These are phyloP conservation scores for Vitis hybrid DNA, from an alignment of 177 flowering plant genomes.

Conservation along the genomic window DNA sequence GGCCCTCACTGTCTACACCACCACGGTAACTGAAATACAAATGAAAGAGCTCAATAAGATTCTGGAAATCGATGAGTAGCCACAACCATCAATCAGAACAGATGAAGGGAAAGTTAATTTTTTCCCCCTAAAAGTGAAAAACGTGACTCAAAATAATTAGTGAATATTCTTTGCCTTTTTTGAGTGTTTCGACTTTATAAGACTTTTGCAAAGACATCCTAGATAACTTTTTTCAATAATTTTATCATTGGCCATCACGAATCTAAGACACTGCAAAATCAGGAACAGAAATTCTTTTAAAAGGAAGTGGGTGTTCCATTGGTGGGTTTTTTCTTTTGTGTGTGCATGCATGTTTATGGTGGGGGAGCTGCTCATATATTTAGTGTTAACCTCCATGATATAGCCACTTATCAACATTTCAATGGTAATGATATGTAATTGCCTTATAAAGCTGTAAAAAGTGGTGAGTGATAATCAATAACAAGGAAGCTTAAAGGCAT, in stretches of 20 bases:
- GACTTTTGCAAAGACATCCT: neutral
- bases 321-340: too few relatives aligned
- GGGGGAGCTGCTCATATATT: too few relatives aligned
- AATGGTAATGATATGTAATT: too few relatives aligned
- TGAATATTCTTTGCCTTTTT: neutral
- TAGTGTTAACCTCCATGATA: too few relatives aligned
- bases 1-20: conserved; percentile 96
- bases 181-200: conserved; percentile 3
- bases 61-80: neutral
- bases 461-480: too few relatives aligned
- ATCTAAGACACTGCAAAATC: too few relatives aligned
- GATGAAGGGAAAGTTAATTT: neutral
- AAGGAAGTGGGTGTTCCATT: too few relatives aligned
- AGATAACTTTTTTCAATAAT: neutral
- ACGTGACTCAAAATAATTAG: neutral
- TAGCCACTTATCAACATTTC: too few relatives aligned
- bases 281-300: too few relatives aligned
- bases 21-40: conserved; percentile 79
- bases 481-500: too few relatives aligned
- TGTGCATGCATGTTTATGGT: too few relatives aligned
- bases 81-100: neutral
- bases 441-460: too few relatives aligned
- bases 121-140: neutral
- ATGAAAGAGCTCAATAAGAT: conserved; percentile 6
- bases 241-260: neutral